phyloP scores from a whole-genome alignment of 768 basidiomycete species.

The Lactarius vividus region DNA sequence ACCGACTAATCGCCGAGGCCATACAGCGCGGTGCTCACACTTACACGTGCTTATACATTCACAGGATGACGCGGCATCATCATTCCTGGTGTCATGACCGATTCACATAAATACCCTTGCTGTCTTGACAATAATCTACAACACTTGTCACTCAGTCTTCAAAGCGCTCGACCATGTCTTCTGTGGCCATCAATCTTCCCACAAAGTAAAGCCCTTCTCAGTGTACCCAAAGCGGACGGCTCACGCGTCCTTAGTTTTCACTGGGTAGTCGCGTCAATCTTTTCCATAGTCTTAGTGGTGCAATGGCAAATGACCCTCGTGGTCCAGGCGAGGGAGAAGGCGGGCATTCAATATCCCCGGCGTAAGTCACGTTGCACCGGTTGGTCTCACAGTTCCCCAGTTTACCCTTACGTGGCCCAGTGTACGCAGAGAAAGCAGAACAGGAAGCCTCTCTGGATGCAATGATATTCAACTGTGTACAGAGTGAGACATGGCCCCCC shows the following conservation, averaged over 20 bases:
- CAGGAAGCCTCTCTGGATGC: slow-evolving; percentile 51
- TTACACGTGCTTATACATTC: too few species aligned
- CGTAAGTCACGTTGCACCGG: slow-evolving; percentile 37
- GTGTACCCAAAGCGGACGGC: background rate
- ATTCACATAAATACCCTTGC: background rate
- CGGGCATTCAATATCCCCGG: slow-evolving; percentile 66
- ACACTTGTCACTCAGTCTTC: background rate
- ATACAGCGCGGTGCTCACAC: too few species aligned
- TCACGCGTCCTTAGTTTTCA: slow-evolving; percentile 24
- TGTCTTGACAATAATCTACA: background rate
- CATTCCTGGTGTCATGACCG: background rate
- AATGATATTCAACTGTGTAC: slow-evolving; percentile 64
- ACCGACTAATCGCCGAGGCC: background rate
- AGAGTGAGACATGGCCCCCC: slow-evolving; percentile 44
- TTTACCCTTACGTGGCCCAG: slow-evolving; percentile 35
- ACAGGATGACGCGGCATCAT: background rate
- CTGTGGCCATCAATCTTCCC: slow-evolving; percentile 22
- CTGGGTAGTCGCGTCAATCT: slow-evolving; percentile 55
- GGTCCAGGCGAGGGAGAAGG: slow-evolving; percentile 43
- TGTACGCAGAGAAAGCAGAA: slow-evolving; percentile 68
- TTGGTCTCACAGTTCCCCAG: background rate
- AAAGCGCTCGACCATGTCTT: slow-evolving; percentile 5
- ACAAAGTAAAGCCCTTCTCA: slow-evolving; percentile 16
- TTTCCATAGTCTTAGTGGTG: slow-evolving; percentile 52
- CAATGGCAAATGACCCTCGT: slow-evolving; percentile 47